Conservation (phyloP, 225 moss, liverwort and hornwort species). For the Pseudoscleropodium purum region DNA sequence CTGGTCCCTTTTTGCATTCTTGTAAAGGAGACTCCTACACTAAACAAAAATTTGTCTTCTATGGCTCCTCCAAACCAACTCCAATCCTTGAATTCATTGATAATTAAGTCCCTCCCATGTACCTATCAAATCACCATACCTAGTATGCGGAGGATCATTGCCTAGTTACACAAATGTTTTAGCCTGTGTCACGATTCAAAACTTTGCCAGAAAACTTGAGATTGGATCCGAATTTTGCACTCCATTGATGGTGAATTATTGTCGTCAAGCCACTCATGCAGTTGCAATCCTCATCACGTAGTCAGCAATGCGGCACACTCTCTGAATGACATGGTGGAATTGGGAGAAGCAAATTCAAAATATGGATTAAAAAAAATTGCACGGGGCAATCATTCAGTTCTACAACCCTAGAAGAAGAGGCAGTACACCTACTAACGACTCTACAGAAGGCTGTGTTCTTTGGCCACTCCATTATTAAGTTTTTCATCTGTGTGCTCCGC, state of each 20-base stretch:
- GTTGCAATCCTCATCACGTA: background rate
- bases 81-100: no score
- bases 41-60: no score
- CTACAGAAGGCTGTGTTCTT: background rate
- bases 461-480: background rate
- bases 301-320: background rate
- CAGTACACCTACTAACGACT: no score
- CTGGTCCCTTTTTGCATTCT: no score
- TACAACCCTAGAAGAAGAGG: background rate
- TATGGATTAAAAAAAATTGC: background rate
- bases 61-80: no score
- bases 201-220: background rate
- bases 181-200: background rate
- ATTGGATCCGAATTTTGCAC: background rate
- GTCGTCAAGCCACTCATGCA: background rate
- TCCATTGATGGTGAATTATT: background rate
- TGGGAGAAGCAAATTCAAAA: background rate
- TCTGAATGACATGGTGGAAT: background rate
- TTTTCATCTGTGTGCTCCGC: background rate
- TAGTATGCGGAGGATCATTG: no score
- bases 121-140: no score
- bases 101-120: no score
- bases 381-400: background rate
- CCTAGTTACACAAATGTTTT: no score
- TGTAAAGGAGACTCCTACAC: accelerated